Conservation (phyloP, 2,329 filamentous ascomycete genomes). For the Cercospora sp. region DNA sequence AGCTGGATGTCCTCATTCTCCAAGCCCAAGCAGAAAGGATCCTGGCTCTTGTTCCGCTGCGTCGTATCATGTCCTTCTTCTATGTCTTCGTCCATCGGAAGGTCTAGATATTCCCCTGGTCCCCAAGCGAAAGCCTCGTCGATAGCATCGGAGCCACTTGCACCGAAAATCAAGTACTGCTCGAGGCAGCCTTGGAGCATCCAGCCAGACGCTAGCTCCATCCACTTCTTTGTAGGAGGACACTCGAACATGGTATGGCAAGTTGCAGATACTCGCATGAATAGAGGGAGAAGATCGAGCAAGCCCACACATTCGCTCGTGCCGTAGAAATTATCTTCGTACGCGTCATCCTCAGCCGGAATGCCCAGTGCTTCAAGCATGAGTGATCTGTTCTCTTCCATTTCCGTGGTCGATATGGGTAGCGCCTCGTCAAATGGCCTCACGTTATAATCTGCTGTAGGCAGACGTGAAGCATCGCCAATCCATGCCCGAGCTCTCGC, state of each 20-base stretch:
- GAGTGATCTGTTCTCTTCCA: constrained; percentile 31
- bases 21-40: constrained; percentile 24
- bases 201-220: constrained; percentile 49
- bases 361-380: constrained; percentile 27
- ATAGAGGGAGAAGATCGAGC: constrained; percentile 48
- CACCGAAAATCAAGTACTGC: constrained; percentile 46
- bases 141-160: constrained; percentile 40
- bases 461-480: constrained; percentile 23
- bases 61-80: neutral
- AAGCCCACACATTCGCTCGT: constrained; percentile 39
- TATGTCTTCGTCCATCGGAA: constrained; percentile 28
- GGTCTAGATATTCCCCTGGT: constrained; percentile 28
- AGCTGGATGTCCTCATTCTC: constrained; percentile 35
- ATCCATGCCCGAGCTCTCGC: constrained; percentile 38
- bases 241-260: constrained; percentile 37
- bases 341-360: constrained; percentile 29
- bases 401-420: constrained; percentile 12
- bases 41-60: constrained; percentile 1
- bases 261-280: constrained; percentile 50
- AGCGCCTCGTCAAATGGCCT: constrained; percentile 22
- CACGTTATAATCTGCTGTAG: constrained; percentile 16
- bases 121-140: constrained; percentile 51
- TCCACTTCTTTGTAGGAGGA: constrained; percentile 44
- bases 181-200: constrained; percentile 55
- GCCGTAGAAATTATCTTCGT: constrained; percentile 39